phyloP scores from a whole-genome alignment of 2,329 filamentous ascomycete species.

The Fusarium fracticaudum region DNA sequence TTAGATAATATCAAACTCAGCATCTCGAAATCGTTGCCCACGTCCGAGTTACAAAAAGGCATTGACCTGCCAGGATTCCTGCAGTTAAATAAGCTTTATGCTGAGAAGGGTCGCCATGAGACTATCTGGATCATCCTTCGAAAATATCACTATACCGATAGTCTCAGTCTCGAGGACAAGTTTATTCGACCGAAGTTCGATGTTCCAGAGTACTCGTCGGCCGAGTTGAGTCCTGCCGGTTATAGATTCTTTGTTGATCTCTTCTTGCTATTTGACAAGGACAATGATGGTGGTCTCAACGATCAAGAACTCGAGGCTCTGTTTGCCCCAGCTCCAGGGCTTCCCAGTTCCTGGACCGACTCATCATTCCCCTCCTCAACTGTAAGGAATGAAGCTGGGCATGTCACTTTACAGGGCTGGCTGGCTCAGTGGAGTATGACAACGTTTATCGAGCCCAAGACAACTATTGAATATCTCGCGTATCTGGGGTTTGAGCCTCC shows the following conservation, averaged over 20 bases:
- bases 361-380: conserved; percentile 92
- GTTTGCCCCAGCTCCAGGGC: conserved; percentile 91
- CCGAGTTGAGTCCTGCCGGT: conserved; percentile 90
- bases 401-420: conserved; percentile 97
- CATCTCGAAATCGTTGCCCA: conserved; percentile 74
- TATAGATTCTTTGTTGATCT: conserved; percentile 98
- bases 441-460: conserved; percentile 94
- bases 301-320: conserved; percentile 84
- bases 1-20: conserved; percentile 91
- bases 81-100: conserved; percentile 93
- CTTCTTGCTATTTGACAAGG: conserved; percentile 94
- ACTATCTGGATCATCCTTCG: conserved; percentile 98
- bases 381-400: conserved; percentile 91
- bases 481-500: conserved; percentile 93
- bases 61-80: conserved; percentile 87
- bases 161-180: conserved; percentile 86
- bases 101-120: conserved; percentile 96
- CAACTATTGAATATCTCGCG: conserved; percentile 93
- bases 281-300: conserved; percentile 95
- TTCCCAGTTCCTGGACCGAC: conserved; percentile 88
- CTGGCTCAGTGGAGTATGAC: conserved; percentile 99
- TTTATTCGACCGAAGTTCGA: conserved; percentile 96
- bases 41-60: conserved; percentile 71
- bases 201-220: conserved; percentile 89
- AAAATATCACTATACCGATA: conserved; percentile 96